These are phyloP conservation scores for Serendipita vermifera DNA, from an alignment of 768 basidiomycete genomes.

Conservation along the genomic window DNA sequence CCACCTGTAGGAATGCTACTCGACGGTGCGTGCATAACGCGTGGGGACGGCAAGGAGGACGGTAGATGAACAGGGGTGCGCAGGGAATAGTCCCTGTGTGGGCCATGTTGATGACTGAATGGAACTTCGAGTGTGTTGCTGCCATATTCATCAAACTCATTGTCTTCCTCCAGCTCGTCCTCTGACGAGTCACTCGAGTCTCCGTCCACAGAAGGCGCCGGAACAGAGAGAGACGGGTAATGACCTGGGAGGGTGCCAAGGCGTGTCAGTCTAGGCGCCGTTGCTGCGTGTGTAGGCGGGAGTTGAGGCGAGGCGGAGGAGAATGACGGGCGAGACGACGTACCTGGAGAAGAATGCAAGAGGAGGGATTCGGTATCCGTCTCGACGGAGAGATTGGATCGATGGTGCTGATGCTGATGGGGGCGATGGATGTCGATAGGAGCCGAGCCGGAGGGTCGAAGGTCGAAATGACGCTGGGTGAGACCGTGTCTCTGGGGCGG, in stretches of 20 bases:
- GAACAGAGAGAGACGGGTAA: not conserved
- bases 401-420: not conserved
- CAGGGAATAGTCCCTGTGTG: constrained; percentile 3
- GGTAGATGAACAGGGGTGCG: constrained; percentile 2
- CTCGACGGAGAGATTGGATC: not conserved
- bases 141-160: not conserved
- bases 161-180: constrained; percentile 1
- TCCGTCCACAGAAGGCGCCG: constrained; percentile 3
- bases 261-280: not conserved
- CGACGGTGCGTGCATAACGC: constrained; percentile 5
- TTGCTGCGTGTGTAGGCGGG: not conserved
- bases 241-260: not conserved
- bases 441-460: not conserved
- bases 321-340: not conserved
- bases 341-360: not conserved
- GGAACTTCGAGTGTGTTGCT: too few species aligned
- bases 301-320: not conserved
- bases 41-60: not conserved
- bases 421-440: constrained; percentile 2
- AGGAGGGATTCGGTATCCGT: not conserved
- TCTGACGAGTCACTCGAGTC: not conserved
- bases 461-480: not conserved
- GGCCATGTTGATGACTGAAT: too few species aligned
- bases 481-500: not conserved
- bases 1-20: not conserved